Percentiles rank a stretch among this genome's conserved stretches.
Conservation (phyloP, 495 filamentous ascomycete species). For the Ascodesmis nigricans region DNA sequence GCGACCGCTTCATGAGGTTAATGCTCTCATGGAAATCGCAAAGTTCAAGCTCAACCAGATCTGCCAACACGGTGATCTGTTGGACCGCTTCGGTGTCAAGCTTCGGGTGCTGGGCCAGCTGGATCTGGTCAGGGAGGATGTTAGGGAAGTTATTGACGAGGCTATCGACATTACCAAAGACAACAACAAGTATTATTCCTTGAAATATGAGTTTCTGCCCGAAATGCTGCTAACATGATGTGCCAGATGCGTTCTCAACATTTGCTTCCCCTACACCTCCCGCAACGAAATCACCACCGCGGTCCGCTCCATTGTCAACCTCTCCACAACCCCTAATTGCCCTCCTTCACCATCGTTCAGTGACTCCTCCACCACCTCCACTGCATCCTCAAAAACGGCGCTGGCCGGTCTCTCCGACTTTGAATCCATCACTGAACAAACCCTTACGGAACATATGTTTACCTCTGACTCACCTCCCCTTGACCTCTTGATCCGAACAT, state of each 20-base stretch:
- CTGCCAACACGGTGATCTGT: constrained; percentile 73
- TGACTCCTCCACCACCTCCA: constrained; percentile 3
- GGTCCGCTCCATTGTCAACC: constrained; percentile 53
- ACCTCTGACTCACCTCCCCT: constrained; percentile 68
- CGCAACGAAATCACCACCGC: constrained; percentile 90
- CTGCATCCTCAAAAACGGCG: constrained; percentile 9
- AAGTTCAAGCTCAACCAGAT: constrained; percentile 82
- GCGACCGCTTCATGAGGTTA: constrained; percentile 90
- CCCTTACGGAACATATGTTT: constrained; percentile 57
- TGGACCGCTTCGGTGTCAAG: constrained; percentile 78
- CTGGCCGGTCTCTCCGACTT: constrained; percentile 34
- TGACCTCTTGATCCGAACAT: constrained; percentile 74
- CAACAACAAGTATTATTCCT: constrained; percentile 42
- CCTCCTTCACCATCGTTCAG: constrained; percentile 8
- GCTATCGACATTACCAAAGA: constrained; percentile 61
- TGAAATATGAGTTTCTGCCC: constrained; percentile 7
- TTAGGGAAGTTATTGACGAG: constrained; percentile 63
- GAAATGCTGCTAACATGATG: not conserved
- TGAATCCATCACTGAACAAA: constrained; percentile 66
- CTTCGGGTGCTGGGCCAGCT: constrained; percentile 65
- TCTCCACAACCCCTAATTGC: constrained; percentile 11
- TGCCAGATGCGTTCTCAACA: constrained; percentile 57
- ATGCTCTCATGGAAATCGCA: constrained; percentile 92
- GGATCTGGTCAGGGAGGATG: constrained; percentile 60
- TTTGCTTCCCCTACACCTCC: constrained; percentile 94